These are phyloP conservation scores for Pleurotus ostreatus DNA, from an alignment of 768 basidiomycete genomes.

Conservation along the genomic window DNA sequence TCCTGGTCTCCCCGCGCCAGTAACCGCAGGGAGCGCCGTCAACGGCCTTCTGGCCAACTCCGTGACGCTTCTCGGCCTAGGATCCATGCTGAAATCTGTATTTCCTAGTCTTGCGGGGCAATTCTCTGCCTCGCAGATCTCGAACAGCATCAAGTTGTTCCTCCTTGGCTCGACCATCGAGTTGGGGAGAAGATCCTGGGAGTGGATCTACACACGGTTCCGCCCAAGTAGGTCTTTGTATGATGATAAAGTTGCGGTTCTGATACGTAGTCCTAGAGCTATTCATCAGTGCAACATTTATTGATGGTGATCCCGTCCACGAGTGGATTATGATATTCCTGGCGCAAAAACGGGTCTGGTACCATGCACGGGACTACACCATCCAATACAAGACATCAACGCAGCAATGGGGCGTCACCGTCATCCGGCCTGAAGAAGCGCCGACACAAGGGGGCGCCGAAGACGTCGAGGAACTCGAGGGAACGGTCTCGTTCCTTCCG, in stretches of 20 bases:
- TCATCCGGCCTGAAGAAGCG: neutral
- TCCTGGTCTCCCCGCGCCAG: no score
- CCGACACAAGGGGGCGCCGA: conserved; percentile 9
- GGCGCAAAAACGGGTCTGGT: conserved; percentile 40
- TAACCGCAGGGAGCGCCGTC: neutral
- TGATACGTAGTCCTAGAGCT: conserved; percentile 27
- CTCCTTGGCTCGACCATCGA: conserved; percentile 6
- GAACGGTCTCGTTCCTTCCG: conserved; percentile 38
- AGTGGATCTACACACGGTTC: conserved; percentile 30
- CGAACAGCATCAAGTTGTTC: conserved; percentile 7
- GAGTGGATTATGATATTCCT: conserved; percentile 46
- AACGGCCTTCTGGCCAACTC: neutral
- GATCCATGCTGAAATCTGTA: neutral
- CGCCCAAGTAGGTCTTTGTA: conserved; percentile 25
- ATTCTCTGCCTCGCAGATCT: neutral
- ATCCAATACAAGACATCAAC: conserved; percentile 33
- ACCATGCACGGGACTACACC: conserved; percentile 31
- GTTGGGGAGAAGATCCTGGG: conserved; percentile 9
- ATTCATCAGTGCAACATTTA: conserved; percentile 39
- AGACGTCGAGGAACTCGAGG: conserved; percentile 16
- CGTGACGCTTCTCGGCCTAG: neutral
- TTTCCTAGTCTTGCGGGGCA: neutral
- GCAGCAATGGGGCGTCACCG: conserved; percentile 33
- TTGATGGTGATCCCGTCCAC: conserved; percentile 41
- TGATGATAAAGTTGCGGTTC: neutral